A percentile compares a stretch with the other conserved stretches of the same genome.
phyloP scores from a whole-genome alignment of 768 basidiomycete genomes.

The Leccinum rimulosum region DNA sequence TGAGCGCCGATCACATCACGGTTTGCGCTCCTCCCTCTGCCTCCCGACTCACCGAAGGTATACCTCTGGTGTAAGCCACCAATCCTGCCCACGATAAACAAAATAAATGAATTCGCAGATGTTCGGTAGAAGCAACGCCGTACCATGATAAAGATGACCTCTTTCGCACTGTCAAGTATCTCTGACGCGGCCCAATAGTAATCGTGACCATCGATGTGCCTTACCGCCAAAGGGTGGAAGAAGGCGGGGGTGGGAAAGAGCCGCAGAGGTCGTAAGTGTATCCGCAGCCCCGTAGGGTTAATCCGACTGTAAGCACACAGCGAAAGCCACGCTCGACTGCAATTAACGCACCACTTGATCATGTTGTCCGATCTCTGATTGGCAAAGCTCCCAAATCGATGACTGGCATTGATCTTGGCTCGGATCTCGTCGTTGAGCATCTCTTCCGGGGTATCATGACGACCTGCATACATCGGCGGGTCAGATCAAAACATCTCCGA shows the following conservation, averaged over 20 bases:
- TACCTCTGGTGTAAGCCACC: constrained; percentile 95
- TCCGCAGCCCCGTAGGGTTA: too few relatives aligned
- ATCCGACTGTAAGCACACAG: background rate
- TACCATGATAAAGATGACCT: constrained; percentile 86
- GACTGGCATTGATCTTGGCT: constrained; percentile 68
- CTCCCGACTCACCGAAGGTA: constrained; percentile 55
- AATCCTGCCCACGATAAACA: constrained; percentile 48
- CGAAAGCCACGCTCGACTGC: background rate
- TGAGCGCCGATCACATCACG: constrained; percentile 3
- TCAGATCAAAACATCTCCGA: constrained; percentile 1
- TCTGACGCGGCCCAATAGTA: constrained; percentile 96
- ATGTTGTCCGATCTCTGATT: constrained; percentile 62
- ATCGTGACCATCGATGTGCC: constrained; percentile 94
- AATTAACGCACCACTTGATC: constrained; percentile 69
- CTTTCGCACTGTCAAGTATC: constrained; percentile 76
- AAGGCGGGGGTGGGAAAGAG: background rate
- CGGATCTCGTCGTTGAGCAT: constrained; percentile 68
- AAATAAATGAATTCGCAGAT: background rate
- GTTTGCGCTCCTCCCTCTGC: background rate
- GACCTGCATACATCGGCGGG: constrained; percentile 32
- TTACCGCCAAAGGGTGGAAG: constrained; percentile 14
- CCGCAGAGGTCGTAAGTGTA: background rate
- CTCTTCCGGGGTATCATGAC: constrained; percentile 78
- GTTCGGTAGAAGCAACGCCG: constrained; percentile 11
- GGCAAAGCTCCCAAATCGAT: constrained; percentile 89